Percentiles rank a stretch among this genome's conserved stretches.
Evolutionary conservation across 306 rosid genomes (phyloP).

Genomic region (Corylus avellana): DNA sequence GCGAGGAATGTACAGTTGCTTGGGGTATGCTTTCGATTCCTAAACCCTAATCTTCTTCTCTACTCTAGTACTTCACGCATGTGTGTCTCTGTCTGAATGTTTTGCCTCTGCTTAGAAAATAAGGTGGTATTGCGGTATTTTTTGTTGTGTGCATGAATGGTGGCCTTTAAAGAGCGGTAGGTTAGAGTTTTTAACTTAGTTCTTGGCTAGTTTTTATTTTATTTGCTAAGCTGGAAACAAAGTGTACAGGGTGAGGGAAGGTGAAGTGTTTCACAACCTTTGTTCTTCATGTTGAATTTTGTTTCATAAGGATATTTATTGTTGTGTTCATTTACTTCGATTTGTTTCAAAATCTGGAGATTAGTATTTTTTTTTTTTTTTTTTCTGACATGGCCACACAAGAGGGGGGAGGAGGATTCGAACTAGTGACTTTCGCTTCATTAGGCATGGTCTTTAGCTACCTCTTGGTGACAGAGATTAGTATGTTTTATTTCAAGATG

Average conservation of each 20-base stretch:
- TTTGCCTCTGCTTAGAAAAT: not conserved
- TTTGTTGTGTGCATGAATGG: no score
- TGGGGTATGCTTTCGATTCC: conserved; percentile 67
- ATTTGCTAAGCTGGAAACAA: not conserved
- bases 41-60: not conserved
- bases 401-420: no score
- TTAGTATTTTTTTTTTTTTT: not conserved
- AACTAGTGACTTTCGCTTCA: no score
- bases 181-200: not conserved
- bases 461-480: not conserved
- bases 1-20: conserved; percentile 95
- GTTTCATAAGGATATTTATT: not conserved
- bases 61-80: not conserved
- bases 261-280: not conserved
- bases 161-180: not conserved
- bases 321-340: not conserved
- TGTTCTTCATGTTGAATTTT: not conserved
- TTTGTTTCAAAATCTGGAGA: not conserved
- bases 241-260: not conserved
- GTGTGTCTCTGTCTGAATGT: not conserved
- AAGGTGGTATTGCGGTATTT: not conserved
- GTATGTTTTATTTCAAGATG: not conserved
- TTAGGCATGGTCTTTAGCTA: no score
- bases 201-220: not conserved
- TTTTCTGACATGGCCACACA: no score